These are phyloP conservation scores for Leccinum barrowsii DNA, from an alignment of 768 basidiomycete species.

Conservation along the genomic window DNA sequence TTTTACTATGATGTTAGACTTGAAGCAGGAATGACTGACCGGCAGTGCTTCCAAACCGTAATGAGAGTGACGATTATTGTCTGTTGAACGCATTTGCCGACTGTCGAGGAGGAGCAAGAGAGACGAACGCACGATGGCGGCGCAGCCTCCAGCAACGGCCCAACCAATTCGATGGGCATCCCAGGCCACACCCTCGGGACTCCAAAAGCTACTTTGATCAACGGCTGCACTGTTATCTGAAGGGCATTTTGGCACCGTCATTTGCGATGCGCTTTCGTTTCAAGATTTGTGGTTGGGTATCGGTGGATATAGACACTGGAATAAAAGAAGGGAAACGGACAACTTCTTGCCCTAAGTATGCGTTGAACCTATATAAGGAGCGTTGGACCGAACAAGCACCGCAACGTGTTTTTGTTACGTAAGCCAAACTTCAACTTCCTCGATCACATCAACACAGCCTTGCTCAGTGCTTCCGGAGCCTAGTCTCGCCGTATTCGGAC, in stretches of 20 bases:
- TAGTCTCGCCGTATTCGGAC: neutral
- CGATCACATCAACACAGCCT: too few relatives aligned
- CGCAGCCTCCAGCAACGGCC: conserved; percentile 64
- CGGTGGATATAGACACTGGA: neutral
- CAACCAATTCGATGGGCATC: conserved; percentile 66
- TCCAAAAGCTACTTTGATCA: conserved; percentile 68
- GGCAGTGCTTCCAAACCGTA: conserved; percentile 58
- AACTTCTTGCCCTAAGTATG: neutral
- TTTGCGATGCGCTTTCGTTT: conserved; percentile 1
- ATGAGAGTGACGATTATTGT: conserved; percentile 58
- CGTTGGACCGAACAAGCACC: neutral
- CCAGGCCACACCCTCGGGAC: conserved; percentile 50
- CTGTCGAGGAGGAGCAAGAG: neutral
- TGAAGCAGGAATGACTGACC: conserved; percentile 38
- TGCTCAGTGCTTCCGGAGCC: too few relatives aligned
- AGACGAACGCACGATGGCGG: conserved; percentile 45
- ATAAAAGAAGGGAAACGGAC: neutral
- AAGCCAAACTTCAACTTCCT: neutral
- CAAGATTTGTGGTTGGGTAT: neutral
- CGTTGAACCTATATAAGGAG: neutral
- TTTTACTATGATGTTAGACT: neutral
- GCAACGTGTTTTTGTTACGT: neutral
- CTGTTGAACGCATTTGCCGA: conserved; percentile 30
- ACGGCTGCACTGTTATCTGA: conserved; percentile 45
- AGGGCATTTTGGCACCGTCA: conserved; percentile 40